Conservation (phyloP, 192 early-diverging fungal genomes). For the Linnemannia exigua region DNA sequence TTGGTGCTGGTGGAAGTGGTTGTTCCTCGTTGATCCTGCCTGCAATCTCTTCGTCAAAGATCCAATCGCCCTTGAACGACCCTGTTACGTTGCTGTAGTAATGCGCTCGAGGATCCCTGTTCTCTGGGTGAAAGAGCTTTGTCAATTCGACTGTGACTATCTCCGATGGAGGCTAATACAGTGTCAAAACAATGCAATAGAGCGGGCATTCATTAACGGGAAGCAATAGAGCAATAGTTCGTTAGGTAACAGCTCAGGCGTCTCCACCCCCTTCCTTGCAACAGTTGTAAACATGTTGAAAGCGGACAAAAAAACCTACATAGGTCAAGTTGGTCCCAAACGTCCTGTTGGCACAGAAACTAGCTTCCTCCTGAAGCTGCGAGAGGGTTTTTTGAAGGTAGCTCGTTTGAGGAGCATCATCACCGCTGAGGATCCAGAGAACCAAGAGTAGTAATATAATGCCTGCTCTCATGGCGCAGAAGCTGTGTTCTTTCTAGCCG, state of each 20-base stretch:
- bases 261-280: not conserved
- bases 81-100: slow-evolving; percentile 69
- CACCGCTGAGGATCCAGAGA: slow-evolving; percentile 61
- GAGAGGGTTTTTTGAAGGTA: slow-evolving; percentile 48
- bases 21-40: slow-evolving; percentile 14
- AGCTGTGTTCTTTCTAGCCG: slow-evolving; percentile 1
- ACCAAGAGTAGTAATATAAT: slow-evolving; percentile 53
- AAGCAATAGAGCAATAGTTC: not conserved
- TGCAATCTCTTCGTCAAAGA: slow-evolving; percentile 19
- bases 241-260: not conserved
- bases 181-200: not conserved
- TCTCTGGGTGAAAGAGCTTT: slow-evolving; percentile 29
- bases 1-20: slow-evolving; percentile 22
- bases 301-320: slow-evolving; percentile 39
- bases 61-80: slow-evolving; percentile 62
- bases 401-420: slow-evolving; percentile 44
- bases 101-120: slow-evolving; percentile 37
- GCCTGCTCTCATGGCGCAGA: slow-evolving; percentile 33
- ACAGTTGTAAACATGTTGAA: not conserved
- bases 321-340: slow-evolving; percentile 60
- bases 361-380: slow-evolving; percentile 51
- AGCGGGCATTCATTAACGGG: not conserved
- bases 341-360: slow-evolving; percentile 55
- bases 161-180: slow-evolving; percentile 50
- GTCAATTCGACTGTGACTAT: slow-evolving; percentile 27